Percentiles rank a stretch among this genome's conserved stretches.
phyloP scores from a whole-genome alignment of 1,284 basidiomycete genomes.

The Boletus sp. region DNA sequence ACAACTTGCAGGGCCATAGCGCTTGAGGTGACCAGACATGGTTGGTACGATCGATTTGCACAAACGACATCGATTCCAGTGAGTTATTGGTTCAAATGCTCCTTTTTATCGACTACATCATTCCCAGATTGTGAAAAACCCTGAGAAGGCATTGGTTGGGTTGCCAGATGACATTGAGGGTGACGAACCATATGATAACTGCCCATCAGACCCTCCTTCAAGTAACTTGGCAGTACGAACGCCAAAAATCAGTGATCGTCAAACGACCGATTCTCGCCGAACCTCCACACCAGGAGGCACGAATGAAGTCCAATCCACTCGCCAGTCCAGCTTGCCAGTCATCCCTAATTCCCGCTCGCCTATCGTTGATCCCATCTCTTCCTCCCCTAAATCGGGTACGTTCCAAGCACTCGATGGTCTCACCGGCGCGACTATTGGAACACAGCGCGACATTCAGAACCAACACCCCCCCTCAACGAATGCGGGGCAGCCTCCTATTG shows the following conservation, averaged over 20 bases:
- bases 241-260: neutral
- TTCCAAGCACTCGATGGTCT: neutral
- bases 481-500: neutral
- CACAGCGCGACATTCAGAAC: neutral
- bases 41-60: conserved; percentile 49
- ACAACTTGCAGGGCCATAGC: conserved; percentile 42
- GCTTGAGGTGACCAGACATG: conserved; percentile 32
- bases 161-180: conserved; percentile 10
- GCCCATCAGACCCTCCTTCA: neutral
- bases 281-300: neutral
- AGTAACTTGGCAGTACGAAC: neutral
- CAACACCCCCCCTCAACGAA: neutral
- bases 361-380: conserved; percentile 1
- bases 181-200: conserved; percentile 6
- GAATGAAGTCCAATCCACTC: neutral
- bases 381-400: neutral
- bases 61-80: conserved; percentile 26
- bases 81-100: conserved; percentile 3
- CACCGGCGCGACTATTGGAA: neutral
- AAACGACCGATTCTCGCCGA: conserved; percentile 1
- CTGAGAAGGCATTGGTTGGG: conserved; percentile 15
- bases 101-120: conserved; percentile 1
- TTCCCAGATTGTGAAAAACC: conserved; percentile 20
- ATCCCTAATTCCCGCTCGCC: neutral
- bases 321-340: neutral